Percentiles rank a stretch among this genome's conserved stretches.
Conservation (phyloP, 257 asterid species). For the Buddleja alternifolia region DNA sequence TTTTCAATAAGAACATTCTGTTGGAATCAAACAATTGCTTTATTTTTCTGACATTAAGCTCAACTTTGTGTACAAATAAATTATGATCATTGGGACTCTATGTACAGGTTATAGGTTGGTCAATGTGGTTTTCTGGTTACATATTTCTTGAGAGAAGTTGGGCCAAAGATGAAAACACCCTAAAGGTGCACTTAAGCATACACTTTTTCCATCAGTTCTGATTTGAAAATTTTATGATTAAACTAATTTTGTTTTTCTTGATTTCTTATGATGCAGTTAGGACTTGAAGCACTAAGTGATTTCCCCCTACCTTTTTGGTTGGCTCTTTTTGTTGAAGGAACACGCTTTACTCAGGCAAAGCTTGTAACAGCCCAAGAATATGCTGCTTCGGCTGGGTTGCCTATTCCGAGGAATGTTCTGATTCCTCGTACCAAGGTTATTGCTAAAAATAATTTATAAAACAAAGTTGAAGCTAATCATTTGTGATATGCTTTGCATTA, state of each 20-base stretch:
- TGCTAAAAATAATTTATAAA: conserved; percentile 3
- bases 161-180: conserved; percentile 69
- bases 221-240: conserved; percentile 6
- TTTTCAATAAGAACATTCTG: not conserved
- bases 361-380: conserved; percentile 73
- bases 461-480: not conserved
- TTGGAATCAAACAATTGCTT: conserved; percentile 5
- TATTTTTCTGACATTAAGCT: conserved; percentile 1
- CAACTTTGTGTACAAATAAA: not conserved
- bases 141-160: conserved; percentile 72
- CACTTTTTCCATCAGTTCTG: conserved; percentile 24
- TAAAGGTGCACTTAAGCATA: conserved; percentile 49
- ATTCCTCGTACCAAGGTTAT: conserved; percentile 85
- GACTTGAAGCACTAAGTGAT: conserved; percentile 50
- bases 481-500: not conserved
- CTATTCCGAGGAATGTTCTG: conserved; percentile 72
- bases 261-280: conserved; percentile 55
- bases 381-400: conserved; percentile 64
- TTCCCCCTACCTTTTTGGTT: conserved; percentile 76
- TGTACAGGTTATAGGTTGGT: conserved; percentile 83
- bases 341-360: conserved; percentile 73
- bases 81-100: conserved; percentile 26
- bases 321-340: conserved; percentile 83
- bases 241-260: conserved; percentile 29
- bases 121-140: conserved; percentile 79